phyloP scores from a whole-genome alignment of 352 stramenopile genomes.

The Thalassiosira livingstoniorum region DNA sequence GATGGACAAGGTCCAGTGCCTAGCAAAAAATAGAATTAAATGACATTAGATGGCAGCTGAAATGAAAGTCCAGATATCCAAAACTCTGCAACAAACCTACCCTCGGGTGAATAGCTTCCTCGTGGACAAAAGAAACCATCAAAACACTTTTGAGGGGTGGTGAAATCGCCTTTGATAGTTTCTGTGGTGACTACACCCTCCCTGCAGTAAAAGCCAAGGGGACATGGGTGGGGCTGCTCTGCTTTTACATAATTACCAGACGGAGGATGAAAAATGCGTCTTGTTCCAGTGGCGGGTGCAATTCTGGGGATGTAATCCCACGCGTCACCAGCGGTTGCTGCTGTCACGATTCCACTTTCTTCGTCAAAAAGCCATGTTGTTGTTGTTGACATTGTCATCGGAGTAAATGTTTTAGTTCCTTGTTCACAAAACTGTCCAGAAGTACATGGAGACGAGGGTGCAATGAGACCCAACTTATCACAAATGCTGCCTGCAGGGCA shows the following conservation, averaged over 20 bases:
- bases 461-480: slow-evolving; percentile 88
- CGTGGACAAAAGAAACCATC: slow-evolving; percentile 96
- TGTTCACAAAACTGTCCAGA: slow-evolving; percentile 92
- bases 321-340: slow-evolving; percentile 23
- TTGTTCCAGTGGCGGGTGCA: slow-evolving; percentile 64
- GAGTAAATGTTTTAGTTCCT: slow-evolving; percentile 91
- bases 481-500: slow-evolving; percentile 94
- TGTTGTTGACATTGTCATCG: slow-evolving; percentile 47
- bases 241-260: slow-evolving; percentile 58
- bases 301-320: slow-evolving; percentile 64
- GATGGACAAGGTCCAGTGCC: slow-evolving; percentile 93
- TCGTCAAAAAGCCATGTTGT: slow-evolving; percentile 65
- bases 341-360: slow-evolving; percentile 49
- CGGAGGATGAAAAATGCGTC: slow-evolving; percentile 54
- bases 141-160: slow-evolving; percentile 94
- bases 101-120: slow-evolving; percentile 85
- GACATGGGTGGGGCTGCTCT: slow-evolving; percentile 94
- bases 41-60: background rate
- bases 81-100: background rate
- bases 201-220: slow-evolving; percentile 92
- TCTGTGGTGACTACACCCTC: slow-evolving; percentile 87
- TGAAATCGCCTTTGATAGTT: slow-evolving; percentile 89
- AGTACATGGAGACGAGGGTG: slow-evolving; percentile 89
- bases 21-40: slow-evolving; percentile 9
- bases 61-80: background rate